Base-by-base conservation (phyloP, 768 basidiomycete species). In the Agrocybe chaxingu region DNA sequence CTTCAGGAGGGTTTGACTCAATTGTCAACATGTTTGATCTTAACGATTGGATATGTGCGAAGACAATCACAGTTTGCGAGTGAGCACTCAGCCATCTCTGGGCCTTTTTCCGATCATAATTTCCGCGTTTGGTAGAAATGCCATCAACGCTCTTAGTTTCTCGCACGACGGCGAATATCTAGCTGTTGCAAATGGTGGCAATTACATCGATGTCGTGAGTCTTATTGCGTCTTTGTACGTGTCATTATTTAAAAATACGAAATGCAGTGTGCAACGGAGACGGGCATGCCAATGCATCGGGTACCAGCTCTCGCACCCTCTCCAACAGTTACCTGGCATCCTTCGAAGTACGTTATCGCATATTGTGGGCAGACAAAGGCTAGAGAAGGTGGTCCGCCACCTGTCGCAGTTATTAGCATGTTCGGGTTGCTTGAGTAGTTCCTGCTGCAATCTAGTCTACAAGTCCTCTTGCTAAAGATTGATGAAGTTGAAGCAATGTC, bases 81-180 rank as follows among this genome's bases (percentile, higher is more conserved):
- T 92, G 62, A 56, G 87, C 3, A 29, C 9, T 3, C 39, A 18
- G 11, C 31, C 18, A 5, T 3, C 54, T 37, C 4, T 2, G 5
- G 30, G 1, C 24, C 16, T 12, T 16, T 3, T n/a, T 40, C 16
- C 29, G 8, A 32, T 30, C n/a, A 35, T 38, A 33, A 30, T 35
- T 37, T 47, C 24, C 37, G 44, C 46, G 19, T 9, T 50, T 19
- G 45, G 12, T 57, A 90, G 89, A 49, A 73, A 89, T 61, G 75
- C 82, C 16, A 87, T 90, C 59, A 87, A 79, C 52, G 77, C 79
- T 13, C 66, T 91, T 13, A 89, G 85, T 63, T 92, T 90, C 74
- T 91, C 88, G 9, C 76, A 85, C 55, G 89, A 92, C 57, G 89
- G 89, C 32, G 89, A 92, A 71, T 92, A 84, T 60, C 66, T 92